These are phyloP conservation scores for Nakazawaea wickerhamii DNA, from an alignment of 805 yeast species.

Conservation along the genomic window DNA sequence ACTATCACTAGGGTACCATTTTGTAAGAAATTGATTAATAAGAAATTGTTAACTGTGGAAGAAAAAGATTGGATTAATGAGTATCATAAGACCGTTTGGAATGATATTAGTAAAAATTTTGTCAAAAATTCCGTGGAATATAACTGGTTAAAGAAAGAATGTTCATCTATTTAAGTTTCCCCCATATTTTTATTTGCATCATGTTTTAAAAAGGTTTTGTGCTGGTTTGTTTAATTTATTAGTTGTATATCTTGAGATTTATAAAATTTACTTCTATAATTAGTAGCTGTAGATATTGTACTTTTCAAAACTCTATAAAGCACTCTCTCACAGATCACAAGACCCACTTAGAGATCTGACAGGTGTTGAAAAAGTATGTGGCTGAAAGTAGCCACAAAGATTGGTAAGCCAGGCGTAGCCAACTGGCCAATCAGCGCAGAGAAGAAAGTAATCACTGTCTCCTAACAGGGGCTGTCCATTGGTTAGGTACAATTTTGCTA, in stretches of 20 bases:
- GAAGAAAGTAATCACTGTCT: slow-evolving; percentile 3
- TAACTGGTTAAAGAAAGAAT: slow-evolving; percentile 46
- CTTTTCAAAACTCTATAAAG: no score
- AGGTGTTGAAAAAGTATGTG: no score
- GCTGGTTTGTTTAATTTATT: background rate
- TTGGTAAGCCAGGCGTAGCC: background rate
- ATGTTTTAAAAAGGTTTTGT: background rate
- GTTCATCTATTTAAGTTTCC: slow-evolving; percentile 1
- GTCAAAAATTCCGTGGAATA: slow-evolving; percentile 32
- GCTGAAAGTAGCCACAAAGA: background rate
- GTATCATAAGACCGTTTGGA: slow-evolving; percentile 44
- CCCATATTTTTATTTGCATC: background rate
- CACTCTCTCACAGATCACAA: background rate
- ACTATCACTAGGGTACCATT: slow-evolving; percentile 56
- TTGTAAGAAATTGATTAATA: slow-evolving; percentile 46
- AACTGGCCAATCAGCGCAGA: slow-evolving; percentile 6
- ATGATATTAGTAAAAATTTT: slow-evolving; percentile 33
- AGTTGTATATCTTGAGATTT: background rate
- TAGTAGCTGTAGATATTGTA: no score
- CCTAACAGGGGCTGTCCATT: slow-evolving; percentile 10
- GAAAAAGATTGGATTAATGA: slow-evolving; percentile 46
- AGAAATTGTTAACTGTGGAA: slow-evolving; percentile 33
- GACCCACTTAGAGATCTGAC: background rate
- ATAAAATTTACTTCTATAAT: no score
- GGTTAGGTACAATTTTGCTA: background rate